Conservation (phyloP, 352 stramenopile species). For the Phytopythium delawarense region DNA sequence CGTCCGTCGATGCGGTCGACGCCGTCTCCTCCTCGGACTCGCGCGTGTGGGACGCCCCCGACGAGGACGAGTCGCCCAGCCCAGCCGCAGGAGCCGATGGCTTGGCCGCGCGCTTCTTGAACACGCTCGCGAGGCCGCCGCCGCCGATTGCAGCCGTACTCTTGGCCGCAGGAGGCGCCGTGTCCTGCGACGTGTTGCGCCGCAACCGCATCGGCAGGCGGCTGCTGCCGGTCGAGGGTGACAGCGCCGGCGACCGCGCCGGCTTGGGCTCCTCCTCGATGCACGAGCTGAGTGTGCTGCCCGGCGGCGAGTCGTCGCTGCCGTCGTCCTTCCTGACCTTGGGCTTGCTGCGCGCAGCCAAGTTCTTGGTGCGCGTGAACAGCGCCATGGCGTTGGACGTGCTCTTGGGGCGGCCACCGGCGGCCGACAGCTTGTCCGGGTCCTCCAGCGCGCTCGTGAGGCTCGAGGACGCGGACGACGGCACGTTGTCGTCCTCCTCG, state of each 20-base stretch:
- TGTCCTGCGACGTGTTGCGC: conserved; percentile 6
- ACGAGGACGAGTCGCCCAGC: conserved; percentile 7
- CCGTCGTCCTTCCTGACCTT: not conserved
- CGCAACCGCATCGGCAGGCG: conserved; percentile 1
- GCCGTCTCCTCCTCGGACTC: conserved; percentile 49
- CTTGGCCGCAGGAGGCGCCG: not conserved
- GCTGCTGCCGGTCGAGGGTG: conserved; percentile 7
- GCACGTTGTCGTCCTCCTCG: conserved; percentile 17
- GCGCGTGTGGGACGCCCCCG: conserved; percentile 14
- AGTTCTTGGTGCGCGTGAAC: conserved; percentile 43
- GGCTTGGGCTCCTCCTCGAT: not conserved
- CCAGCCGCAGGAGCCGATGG: not conserved
- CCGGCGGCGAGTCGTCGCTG: conserved; percentile 2
- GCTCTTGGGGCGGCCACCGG: conserved; percentile 19
- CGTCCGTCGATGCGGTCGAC: conserved; percentile 33
- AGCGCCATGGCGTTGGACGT: conserved; percentile 42
- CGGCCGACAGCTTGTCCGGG: conserved; percentile 8
- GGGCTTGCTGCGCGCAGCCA: conserved; percentile 12
- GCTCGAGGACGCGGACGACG: conserved; percentile 20
- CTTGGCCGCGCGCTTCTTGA: conserved; percentile 34
- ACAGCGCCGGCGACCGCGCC: not conserved
- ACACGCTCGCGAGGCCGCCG: conserved; percentile 14
- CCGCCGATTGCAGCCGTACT: conserved; percentile 14
- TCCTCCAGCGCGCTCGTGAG: conserved; percentile 13
- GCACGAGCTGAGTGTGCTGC: conserved; percentile 1